Evolutionary conservation across 2,329 filamentous ascomycete species (phyloP).

Genomic region (Ceratocystis alfenasii): DNA sequence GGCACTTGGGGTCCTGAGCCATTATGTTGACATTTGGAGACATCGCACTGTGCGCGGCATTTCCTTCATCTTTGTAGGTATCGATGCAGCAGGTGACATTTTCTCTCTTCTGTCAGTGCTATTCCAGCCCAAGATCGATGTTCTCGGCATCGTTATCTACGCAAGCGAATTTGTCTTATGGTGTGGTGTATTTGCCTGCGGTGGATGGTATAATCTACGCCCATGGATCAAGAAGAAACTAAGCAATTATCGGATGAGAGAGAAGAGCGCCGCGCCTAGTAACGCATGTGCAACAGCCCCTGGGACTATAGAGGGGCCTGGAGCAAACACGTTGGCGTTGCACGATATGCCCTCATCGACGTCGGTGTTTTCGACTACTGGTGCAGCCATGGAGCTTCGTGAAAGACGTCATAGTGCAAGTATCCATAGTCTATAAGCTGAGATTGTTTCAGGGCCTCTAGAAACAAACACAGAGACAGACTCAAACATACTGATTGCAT

Average conservation of each 20-base stretch:
- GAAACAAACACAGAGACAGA: neutral
- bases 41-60: slow-evolving; percentile 57
- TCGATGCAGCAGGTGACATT: slow-evolving; percentile 57
- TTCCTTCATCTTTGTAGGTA: slow-evolving; percentile 58
- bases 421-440: neutral
- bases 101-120: slow-evolving; percentile 54
- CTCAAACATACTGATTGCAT: too few relatives aligned
- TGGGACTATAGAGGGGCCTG: neutral
- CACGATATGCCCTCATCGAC: slow-evolving; percentile 46
- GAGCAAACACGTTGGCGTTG: slow-evolving; percentile 30
- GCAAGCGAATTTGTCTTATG: slow-evolving; percentile 53
- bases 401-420: slow-evolving; percentile 12
- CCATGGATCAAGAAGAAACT: slow-evolving; percentile 41
- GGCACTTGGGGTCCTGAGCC: slow-evolving; percentile 52
- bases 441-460: neutral
- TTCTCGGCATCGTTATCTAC: slow-evolving; percentile 56
- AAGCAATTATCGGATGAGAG: slow-evolving; percentile 23
- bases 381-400: slow-evolving; percentile 17
- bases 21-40: slow-evolving; percentile 58
- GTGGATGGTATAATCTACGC: slow-evolving; percentile 50
- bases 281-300: neutral
- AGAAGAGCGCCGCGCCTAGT: neutral
- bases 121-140: slow-evolving; percentile 46
- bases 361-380: slow-evolving; percentile 48
- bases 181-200: slow-evolving; percentile 54